Evolutionary conservation across 495 filamentous ascomycete species (phyloP), one percentile per base, ranked within the genome.

Genomic region (Letharia columbiana): DNA sequence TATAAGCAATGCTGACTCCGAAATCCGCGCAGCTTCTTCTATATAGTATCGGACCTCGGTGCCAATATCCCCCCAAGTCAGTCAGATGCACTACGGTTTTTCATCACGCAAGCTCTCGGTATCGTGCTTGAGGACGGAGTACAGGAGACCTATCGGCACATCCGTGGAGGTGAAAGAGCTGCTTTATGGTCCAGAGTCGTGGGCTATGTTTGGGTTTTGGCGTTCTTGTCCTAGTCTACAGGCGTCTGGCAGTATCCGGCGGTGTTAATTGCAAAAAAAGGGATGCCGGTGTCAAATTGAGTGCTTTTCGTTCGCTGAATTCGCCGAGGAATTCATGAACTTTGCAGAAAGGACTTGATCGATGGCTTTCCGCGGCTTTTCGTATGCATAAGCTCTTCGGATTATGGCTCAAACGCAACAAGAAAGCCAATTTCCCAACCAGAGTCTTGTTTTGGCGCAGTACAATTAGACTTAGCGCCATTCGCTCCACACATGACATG

Each of bases 111-210:
- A 18, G 62, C 40, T 33, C 18, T 57, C 44, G 62, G 40, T 33
- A 64, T 45, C 31, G 10, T 57, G 49, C 33, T 64, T 9, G 62
- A 45, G n/a, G 50, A 64, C 9, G 62, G 23, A 42, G 62, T 39
- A 37, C 52, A 58, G 23, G 31, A 28, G n/a, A 35, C 58, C 17
- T 45, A 42, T 39, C 50, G n/a, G 4, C n/a, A 28, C 20, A 42
- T 31, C 9, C 17, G 52, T 20, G 63, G 28, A 35, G 15, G 52
- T 11, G 47, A 6, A 20, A n/a, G 35, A n/a, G 3, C 39, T 18
- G 39, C 12, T 11, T 23, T 45, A 9, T 35, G 50, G 52, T 35
- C 28, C 17, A 1, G 12, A 39, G 1, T 35, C 2, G 23, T 39
- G 23, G 63, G 52, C 15, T 45, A 58, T 35, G 40, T n/a, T 11